A percentile compares a stretch with the other conserved stretches of the same genome.
phyloP scores from a whole-genome alignment of 139 green algal genomes.

The Haematococcus lacustris region DNA sequence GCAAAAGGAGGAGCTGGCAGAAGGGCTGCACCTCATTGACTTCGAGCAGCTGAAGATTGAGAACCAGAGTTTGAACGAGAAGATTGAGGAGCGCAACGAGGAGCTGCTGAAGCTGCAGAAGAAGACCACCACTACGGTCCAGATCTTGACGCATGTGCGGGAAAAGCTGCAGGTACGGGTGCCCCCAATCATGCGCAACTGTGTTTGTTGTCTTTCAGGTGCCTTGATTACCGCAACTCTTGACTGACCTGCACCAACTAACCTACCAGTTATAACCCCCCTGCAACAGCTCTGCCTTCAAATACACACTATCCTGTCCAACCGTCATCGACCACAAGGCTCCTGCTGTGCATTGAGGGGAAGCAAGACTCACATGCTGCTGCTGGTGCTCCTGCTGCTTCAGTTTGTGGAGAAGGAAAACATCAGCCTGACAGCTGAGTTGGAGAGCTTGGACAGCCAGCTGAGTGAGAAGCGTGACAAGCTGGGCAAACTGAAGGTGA shows the following conservation, averaged over 20 bases:
- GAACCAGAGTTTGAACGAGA: constrained; percentile 76
- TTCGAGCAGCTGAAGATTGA: constrained; percentile 95
- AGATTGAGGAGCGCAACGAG: constrained; percentile 82
- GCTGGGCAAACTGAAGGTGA: constrained; percentile 16
- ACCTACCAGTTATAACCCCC: too few species aligned
- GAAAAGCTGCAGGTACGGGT: constrained; percentile 61
- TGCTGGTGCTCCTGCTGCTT: not conserved
- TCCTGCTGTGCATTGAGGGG: too few species aligned
- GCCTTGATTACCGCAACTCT: too few species aligned
- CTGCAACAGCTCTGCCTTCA: too few species aligned
- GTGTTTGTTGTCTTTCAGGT: too few species aligned
- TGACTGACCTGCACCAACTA: too few species aligned
- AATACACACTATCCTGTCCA: too few species aligned
- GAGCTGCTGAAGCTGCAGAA: constrained; percentile 80
- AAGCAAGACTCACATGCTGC: too few species aligned
- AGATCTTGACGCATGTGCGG: constrained; percentile 77
- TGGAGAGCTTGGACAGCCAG: constrained; percentile 26
- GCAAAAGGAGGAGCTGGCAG: constrained; percentile 57
- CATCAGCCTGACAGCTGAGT: constrained; percentile 16
- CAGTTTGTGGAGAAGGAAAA: constrained; percentile 73
- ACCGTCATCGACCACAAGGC: too few species aligned
- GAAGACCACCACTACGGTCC: constrained; percentile 75
- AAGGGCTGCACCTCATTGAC: constrained; percentile 86
- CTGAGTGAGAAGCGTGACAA: constrained; percentile 34
- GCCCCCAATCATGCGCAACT: too few species aligned